Conservation (phyloP, 208 protist species). For the Eutreptiella sp. region DNA sequence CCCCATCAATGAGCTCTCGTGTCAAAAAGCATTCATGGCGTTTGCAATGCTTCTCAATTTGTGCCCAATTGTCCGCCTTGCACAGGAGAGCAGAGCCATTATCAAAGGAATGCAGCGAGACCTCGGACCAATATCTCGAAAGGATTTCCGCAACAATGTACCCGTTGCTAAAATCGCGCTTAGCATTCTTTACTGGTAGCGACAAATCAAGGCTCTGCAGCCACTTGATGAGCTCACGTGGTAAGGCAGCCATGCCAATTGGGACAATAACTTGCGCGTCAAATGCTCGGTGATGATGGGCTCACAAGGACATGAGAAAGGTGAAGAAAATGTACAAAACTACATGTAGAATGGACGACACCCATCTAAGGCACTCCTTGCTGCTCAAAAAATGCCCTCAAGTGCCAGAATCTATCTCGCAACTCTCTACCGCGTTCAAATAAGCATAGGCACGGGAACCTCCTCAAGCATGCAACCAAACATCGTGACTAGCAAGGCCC, state of each 20-base stretch:
- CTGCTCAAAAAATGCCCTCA: too few species aligned
- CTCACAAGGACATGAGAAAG: too few species aligned
- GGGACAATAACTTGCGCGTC: too few species aligned
- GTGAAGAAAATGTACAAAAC: too few species aligned
- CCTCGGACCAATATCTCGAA: slow-evolving; percentile 71
- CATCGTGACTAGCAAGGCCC: too few species aligned
- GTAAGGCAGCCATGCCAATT: slow-evolving; percentile 38
- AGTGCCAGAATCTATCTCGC: too few species aligned
- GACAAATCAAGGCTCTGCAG: slow-evolving; percentile 74
- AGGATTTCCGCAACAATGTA: slow-evolving; percentile 84
- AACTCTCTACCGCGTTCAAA: too few species aligned
- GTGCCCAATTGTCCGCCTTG: slow-evolving; percentile 78
- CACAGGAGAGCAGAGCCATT: slow-evolving; percentile 54
- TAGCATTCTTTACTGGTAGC: slow-evolving; percentile 59
- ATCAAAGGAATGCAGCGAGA: slow-evolving; percentile 81
- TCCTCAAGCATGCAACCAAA: too few species aligned
- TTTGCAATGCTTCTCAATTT: slow-evolving; percentile 15
- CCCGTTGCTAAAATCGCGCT: slow-evolving; percentile 81
- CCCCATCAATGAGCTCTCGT: slow-evolving; percentile 21
- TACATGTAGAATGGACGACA: too few species aligned
- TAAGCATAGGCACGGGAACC: too few species aligned
- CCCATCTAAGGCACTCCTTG: too few species aligned
- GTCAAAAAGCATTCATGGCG: slow-evolving; percentile 31
- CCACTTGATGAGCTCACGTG: slow-evolving; percentile 79
- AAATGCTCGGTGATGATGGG: too few species aligned